Percentiles rank a stretch among this genome's conserved stretches.
Evolutionary conservation across 1,139 yeast genomes (phyloP).

Genomic region (Protomyces arabidopsidicola): DNA sequence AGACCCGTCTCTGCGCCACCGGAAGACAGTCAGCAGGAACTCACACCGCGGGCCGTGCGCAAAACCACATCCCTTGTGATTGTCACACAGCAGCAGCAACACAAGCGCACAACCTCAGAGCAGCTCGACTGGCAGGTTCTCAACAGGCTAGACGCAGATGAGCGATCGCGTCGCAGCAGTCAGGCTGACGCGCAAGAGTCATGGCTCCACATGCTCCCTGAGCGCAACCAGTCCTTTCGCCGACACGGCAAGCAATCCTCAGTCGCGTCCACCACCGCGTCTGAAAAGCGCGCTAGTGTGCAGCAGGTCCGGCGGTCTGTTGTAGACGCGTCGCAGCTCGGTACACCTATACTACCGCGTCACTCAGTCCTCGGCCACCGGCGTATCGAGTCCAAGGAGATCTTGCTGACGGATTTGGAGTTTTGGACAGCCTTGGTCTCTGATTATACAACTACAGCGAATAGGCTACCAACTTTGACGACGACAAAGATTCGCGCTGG

Average conservation of each 20-base stretch:
- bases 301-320: slow-evolving; percentile 20
- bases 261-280: background rate
- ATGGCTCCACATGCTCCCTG: background rate
- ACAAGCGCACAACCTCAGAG: background rate
- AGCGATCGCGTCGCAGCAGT: background rate
- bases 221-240: background rate
- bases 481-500: slow-evolving; percentile 40
- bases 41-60: background rate
- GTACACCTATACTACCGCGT: background rate
- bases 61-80: background rate
- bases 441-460: slow-evolving; percentile 39
- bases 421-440: slow-evolving; percentile 42
- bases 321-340: slow-evolving; percentile 11
- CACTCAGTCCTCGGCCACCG: slow-evolving; percentile 11
- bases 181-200: background rate
- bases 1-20: slow-evolving; percentile 1
- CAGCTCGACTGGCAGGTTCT: background rate
- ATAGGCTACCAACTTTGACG: slow-evolving; percentile 37
- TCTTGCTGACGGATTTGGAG: slow-evolving; percentile 36
- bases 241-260: background rate
- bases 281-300: slow-evolving; percentile 5
- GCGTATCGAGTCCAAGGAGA: slow-evolving; percentile 21
- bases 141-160: background rate
- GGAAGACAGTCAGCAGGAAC: background rate
- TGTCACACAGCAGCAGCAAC: background rate